Conservation (phyloP, 139 green algal genomes). For the Pleodorina starrii region DNA sequence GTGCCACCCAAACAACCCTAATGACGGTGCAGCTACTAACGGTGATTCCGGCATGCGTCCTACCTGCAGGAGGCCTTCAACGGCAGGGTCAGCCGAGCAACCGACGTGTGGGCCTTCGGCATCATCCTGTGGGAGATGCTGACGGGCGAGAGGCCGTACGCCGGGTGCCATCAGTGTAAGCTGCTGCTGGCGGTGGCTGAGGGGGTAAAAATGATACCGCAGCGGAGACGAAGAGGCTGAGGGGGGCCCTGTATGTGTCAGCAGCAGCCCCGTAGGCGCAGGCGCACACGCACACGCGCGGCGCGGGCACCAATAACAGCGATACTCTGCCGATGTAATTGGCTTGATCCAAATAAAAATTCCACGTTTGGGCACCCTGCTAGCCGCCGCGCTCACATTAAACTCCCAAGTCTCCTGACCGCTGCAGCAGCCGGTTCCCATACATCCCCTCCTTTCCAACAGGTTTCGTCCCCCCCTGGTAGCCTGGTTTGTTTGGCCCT, state of each 20-base stretch:
- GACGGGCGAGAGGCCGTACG: background rate
- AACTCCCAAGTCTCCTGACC: too few species aligned
- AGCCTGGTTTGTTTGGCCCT: too few species aligned
- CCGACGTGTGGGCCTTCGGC: slow-evolving; percentile 22
- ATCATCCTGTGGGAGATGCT: slow-evolving; percentile 30
- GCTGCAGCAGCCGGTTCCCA: too few species aligned
- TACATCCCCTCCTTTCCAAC: too few species aligned
- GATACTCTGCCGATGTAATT: background rate
- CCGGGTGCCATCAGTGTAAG: background rate
- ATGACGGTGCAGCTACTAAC: background rate
- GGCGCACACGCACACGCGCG: too few species aligned
- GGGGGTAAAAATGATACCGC: background rate
- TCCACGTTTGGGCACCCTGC: too few species aligned
- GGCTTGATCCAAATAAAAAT: too few species aligned
- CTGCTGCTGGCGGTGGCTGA: background rate
- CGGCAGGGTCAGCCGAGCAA: slow-evolving; percentile 11
- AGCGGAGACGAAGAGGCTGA: background rate
- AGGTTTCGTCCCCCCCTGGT: too few species aligned
- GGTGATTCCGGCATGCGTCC: background rate
- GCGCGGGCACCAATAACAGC: background rate
- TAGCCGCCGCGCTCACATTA: too few species aligned
- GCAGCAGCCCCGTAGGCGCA: too few species aligned
- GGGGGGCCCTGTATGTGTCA: background rate
- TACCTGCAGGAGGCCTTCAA: background rate
- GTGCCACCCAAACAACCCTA: background rate